These are phyloP conservation scores for Linnemannia schmuckeri DNA, from an alignment of 192 early-diverging fungal genomes.

Conservation along the genomic window DNA sequence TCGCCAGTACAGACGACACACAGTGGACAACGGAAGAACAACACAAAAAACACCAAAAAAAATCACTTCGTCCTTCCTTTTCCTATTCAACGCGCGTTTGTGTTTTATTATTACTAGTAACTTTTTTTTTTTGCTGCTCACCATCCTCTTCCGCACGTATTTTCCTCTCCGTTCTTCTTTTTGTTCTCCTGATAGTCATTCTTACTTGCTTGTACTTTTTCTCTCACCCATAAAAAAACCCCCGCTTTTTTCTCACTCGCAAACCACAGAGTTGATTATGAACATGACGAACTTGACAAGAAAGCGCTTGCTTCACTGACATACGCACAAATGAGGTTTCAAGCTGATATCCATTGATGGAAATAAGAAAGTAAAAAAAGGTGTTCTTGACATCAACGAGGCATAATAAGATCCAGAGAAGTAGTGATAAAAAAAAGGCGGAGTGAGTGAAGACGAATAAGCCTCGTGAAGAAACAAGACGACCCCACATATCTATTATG, in stretches of 20 bases:
- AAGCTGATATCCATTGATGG: not conserved
- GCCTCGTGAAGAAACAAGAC: not conserved
- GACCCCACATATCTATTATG: not conserved
- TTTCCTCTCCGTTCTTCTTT: not conserved
- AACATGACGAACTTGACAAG: not conserved
- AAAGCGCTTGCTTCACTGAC: not conserved
- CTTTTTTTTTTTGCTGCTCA: not conserved
- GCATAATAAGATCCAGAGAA: not conserved
- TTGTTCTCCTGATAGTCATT: not conserved
- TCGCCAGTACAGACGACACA: constrained; percentile 1
- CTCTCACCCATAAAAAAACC: not conserved
- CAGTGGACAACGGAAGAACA: not conserved
- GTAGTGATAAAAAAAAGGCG: not conserved
- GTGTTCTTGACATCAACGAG: not conserved
- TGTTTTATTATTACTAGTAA: not conserved
- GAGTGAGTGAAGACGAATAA: not conserved
- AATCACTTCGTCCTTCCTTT: not conserved
- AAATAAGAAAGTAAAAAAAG: not conserved
- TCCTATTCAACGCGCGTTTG: not conserved
- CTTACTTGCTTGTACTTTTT: not conserved
- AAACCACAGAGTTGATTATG: not conserved
- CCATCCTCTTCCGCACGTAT: not conserved
- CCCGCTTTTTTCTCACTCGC: not conserved
- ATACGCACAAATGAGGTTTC: not conserved
- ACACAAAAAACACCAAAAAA: not conserved